These are phyloP conservation scores for Cyclanthera cordifolia DNA, from an alignment of 306 rosid species.

Conservation along the genomic window DNA sequence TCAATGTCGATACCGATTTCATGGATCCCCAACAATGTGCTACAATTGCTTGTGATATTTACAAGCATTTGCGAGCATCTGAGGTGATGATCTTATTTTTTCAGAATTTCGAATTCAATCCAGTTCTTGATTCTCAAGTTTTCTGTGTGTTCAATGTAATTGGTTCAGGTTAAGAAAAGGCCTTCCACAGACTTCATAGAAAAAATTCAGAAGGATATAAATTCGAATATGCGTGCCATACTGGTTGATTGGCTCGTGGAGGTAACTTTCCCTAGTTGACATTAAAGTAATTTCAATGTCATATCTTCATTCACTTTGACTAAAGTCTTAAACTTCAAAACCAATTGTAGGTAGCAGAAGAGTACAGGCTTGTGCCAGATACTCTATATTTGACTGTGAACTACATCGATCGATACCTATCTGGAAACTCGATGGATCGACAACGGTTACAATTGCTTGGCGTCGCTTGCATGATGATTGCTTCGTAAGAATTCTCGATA, in stretches of 20 bases:
- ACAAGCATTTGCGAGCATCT: slow-evolving; percentile 80
- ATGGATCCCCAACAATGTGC: slow-evolving; percentile 86
- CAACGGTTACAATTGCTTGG: slow-evolving; percentile 84
- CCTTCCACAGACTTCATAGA: slow-evolving; percentile 85
- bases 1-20: slow-evolving; percentile 48
- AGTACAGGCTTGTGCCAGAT: slow-evolving; percentile 91
- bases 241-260: slow-evolving; percentile 94
- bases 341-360: slow-evolving; percentile 80
- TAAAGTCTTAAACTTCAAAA: neutral
- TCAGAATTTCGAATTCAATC: neutral
- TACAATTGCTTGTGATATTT: slow-evolving; percentile 85
- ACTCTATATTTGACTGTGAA: slow-evolving; percentile 84
- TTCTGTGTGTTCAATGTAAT: neutral
- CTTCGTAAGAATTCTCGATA: slow-evolving; percentile 56
- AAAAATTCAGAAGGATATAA: slow-evolving; percentile 70
- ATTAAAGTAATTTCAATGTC: neutral
- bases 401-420: slow-evolving; percentile 84
- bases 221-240: slow-evolving; percentile 77
- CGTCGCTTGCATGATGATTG: slow-evolving; percentile 97
- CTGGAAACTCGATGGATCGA: slow-evolving; percentile 77
- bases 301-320: neutral
- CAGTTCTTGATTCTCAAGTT: neutral
- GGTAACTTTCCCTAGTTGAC: slow-evolving; percentile 30
- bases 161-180: slow-evolving; percentile 63
- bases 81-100: slow-evolving; percentile 36